phyloP scores from a whole-genome alignment of 2,329 filamentous ascomycete genomes.

The Colletotrichum salicis region DNA sequence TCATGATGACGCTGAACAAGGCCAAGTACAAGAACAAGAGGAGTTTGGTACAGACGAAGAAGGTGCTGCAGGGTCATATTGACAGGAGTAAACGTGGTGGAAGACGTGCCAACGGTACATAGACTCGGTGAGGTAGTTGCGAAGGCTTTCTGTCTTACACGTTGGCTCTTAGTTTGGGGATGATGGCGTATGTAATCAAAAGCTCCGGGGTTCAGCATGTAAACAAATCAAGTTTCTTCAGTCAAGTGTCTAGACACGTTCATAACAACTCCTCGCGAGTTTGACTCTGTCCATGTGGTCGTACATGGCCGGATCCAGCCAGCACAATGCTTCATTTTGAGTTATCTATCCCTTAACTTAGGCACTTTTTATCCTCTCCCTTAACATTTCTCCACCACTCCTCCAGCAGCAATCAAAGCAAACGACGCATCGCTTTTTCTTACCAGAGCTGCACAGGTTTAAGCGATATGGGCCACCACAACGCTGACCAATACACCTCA shows the following conservation, averaged over 20 bases:
- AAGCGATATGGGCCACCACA: background rate
- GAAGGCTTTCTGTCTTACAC: background rate
- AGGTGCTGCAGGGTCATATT: conserved; percentile 82
- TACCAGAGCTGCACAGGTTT: background rate
- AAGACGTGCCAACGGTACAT: conserved; percentile 73
- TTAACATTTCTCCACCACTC: background rate
- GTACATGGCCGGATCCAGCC: background rate
- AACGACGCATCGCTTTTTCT: background rate
- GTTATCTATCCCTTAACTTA: background rate
- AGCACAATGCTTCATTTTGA: background rate
- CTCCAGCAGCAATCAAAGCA: background rate
- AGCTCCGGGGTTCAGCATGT: background rate
- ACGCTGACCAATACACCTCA: background rate
- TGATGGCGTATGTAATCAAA: conserved; percentile 1
- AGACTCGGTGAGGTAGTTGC: background rate
- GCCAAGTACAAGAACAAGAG: conserved; percentile 96
- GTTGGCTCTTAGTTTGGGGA: background rate
- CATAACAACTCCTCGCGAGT: background rate
- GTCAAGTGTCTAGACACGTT: background rate
- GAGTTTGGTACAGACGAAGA: conserved; percentile 86
- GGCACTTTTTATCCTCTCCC: background rate
- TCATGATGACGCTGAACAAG: conserved; percentile 97
- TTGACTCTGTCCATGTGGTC: background rate
- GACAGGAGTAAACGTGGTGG: conserved; percentile 87
- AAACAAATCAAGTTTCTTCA: background rate